Conservation (phyloP, 106 monocot genomes). For the Amphibolis antarctica region DNA sequence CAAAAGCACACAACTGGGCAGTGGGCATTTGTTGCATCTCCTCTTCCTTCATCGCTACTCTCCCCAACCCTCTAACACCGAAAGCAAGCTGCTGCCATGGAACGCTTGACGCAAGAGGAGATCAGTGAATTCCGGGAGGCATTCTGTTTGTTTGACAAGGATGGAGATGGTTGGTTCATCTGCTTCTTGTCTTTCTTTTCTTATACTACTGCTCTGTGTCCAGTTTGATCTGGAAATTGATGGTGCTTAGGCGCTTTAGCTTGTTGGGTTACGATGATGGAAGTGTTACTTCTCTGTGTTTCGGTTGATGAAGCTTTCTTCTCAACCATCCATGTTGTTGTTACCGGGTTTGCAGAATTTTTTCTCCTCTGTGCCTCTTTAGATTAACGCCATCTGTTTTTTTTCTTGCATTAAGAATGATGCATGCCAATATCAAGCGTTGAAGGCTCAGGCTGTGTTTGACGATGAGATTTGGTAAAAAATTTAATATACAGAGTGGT, state of each 20-base stretch:
- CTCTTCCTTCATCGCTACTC: neutral
- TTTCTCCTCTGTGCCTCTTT: too few species aligned
- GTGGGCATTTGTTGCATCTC: too few species aligned
- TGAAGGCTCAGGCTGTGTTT: too few species aligned
- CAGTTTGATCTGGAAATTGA: neutral
- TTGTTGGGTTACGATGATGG: neutral
- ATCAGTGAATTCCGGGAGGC: constrained; percentile 8
- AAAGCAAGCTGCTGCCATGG: constrained; percentile 1
- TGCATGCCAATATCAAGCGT: too few species aligned
- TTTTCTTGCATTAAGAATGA: too few species aligned
- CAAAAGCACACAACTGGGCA: too few species aligned
- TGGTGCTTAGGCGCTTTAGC: neutral
- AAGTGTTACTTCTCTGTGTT: neutral
- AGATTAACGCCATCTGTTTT: too few species aligned
- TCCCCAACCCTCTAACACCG: neutral
- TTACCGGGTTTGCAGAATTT: too few species aligned
- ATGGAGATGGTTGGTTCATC: constrained; percentile 10
- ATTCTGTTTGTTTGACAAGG: constrained; percentile 8
- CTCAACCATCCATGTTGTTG: too few species aligned
- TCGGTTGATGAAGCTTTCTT: too few species aligned
- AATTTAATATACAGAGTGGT: too few species aligned
- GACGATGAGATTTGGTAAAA: too few species aligned
- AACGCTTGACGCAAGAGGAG: constrained; percentile 4
- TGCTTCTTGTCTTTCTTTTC: neutral
- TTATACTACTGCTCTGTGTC: neutral